These are phyloP conservation scores for Yamadazyma laniorum DNA, from an alignment of 805 yeast genomes.

Conservation along the genomic window DNA sequence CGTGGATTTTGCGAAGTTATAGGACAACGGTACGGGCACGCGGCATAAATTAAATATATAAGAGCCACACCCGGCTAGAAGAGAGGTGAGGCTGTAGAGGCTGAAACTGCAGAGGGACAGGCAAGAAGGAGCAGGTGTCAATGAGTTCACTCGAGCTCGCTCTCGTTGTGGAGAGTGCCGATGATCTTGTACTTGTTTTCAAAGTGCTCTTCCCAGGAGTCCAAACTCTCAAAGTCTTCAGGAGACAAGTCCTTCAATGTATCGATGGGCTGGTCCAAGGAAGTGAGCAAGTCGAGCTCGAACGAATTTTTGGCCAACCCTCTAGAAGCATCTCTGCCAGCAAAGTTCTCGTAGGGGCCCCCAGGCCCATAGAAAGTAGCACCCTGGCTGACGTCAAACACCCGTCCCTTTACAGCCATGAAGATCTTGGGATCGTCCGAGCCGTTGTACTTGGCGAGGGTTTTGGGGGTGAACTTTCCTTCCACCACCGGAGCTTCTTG, in stretches of 20 bases:
- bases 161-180: conserved; percentile 43
- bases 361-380: conserved; percentile 91
- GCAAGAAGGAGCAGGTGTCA: no score
- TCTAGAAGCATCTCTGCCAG: conserved; percentile 93
- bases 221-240: conserved; percentile 63
- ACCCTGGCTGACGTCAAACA: conserved; percentile 79
- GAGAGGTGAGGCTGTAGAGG: no score
- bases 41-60: no score
- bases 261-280: conserved; percentile 78
- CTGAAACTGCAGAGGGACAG: no score
- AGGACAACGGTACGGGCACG: no score
- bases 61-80: no score
- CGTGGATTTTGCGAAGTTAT: no score
- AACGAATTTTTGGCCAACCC: conserved; percentile 89
- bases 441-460: conserved; percentile 77
- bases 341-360: conserved; percentile 92
- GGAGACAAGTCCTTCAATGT: conserved; percentile 56
- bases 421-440: conserved; percentile 75
- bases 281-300: conserved; percentile 62
- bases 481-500: conserved; percentile 34
- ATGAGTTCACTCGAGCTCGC: no score
- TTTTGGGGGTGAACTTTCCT: conserved; percentile 67
- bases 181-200: conserved; percentile 76
- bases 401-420: conserved; percentile 81
- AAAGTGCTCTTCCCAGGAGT: conserved; percentile 85